Conservation (phyloP, 1,284 basidiomycete genomes). For the Pseudozyma thailandica region DNA sequence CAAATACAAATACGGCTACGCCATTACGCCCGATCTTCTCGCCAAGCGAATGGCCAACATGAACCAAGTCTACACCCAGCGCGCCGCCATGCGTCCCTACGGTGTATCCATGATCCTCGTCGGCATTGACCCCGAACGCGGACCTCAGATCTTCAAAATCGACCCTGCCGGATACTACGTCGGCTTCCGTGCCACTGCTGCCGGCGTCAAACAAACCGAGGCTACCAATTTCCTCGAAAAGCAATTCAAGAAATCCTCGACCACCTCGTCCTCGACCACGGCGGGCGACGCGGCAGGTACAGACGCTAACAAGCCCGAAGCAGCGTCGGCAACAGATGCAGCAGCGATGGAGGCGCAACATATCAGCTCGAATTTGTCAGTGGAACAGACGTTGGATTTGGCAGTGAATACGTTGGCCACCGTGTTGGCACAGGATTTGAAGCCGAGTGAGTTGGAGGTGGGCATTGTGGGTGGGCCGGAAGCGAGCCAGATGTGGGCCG, state of each 20-base stretch:
- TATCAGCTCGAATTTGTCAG: conserved; percentile 39
- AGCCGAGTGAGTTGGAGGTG: conserved; percentile 73
- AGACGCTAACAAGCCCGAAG: neutral
- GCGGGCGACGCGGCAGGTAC: conserved; percentile 4
- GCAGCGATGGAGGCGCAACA: conserved; percentile 55
- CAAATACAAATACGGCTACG: conserved; percentile 94
- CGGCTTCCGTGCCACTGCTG: conserved; percentile 94
- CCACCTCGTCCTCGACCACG: conserved; percentile 16
- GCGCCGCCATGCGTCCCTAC: conserved; percentile 94
- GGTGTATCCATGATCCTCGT: conserved; percentile 98
- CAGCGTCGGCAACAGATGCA: conserved; percentile 45
- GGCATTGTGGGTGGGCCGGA: conserved; percentile 69
- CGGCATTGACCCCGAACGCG: conserved; percentile 85
- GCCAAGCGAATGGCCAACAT: conserved; percentile 96
- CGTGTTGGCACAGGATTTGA: conserved; percentile 94
- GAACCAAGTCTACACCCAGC: conserved; percentile 98
- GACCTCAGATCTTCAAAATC: conserved; percentile 94
- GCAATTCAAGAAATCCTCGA: conserved; percentile 89
- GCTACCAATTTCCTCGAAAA: conserved; percentile 97
- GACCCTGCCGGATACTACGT: conserved; percentile 99
- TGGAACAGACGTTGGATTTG: conserved; percentile 73
- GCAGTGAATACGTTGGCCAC: conserved; percentile 94
- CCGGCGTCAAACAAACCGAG: conserved; percentile 98
- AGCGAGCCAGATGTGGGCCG: conserved; percentile 23
- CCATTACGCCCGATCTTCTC: conserved; percentile 94